phyloP scores from a whole-genome alignment of 495 filamentous ascomycete species.

The Jackrogersella minutella region DNA sequence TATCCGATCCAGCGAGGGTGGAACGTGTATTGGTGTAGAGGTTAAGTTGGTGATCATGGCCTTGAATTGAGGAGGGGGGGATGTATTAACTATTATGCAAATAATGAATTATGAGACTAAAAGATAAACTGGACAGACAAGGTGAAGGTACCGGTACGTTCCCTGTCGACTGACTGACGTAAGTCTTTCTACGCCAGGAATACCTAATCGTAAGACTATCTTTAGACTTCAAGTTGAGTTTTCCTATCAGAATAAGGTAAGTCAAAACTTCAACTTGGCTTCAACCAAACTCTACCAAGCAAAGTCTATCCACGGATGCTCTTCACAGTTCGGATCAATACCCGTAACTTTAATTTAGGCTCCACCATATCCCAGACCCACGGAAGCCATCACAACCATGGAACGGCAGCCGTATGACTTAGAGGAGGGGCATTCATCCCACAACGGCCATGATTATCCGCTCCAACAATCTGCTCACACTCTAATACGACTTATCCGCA shows the following conservation, averaged over 20 bases:
- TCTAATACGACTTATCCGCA: slow-evolving; percentile 21
- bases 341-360: slow-evolving; percentile 12
- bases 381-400: slow-evolving; percentile 15
- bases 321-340: background rate
- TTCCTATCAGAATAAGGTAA: too few relatives aligned
- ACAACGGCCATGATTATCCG: too few relatives aligned
- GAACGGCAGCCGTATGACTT: slow-evolving; percentile 6
- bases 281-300: too few relatives aligned
- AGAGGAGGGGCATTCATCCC: slow-evolving; percentile 25
- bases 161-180: background rate
- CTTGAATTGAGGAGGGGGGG: too few relatives aligned
- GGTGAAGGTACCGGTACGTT: background rate
- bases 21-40: too few relatives aligned
- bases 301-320: too few relatives aligned
- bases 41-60: too few relatives aligned
- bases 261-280: too few relatives aligned
- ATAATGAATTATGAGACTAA: background rate
- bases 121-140: background rate
- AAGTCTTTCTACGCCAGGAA: slow-evolving; percentile 1
- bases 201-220: too few relatives aligned
- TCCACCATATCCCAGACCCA: background rate
- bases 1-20: too few relatives aligned
- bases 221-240: too few relatives aligned
- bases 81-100: background rate
- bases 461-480: slow-evolving; percentile 27